Evolutionary conservation across 2,329 filamentous ascomycete genomes (phyloP), one percentile per base, ranked within the genome.

Genomic region (Aureobasidium sp.): DNA sequence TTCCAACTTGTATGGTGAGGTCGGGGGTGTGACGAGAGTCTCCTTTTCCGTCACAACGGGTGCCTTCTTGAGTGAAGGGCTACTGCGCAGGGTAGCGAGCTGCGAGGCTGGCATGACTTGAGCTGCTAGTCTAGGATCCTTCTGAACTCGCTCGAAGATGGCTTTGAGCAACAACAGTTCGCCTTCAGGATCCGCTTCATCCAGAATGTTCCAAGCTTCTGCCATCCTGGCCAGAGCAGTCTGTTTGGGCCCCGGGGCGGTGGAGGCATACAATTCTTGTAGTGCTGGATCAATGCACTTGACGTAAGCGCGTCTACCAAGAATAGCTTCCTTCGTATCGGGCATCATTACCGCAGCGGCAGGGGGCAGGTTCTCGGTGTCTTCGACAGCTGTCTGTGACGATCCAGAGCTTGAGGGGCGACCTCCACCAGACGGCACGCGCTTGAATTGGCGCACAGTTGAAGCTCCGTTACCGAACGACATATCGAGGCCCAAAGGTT

Each of bases 401-500:
- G 57, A 60, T 13, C 55, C n/a, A 39, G 60, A 60, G 39, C 61
- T 67, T 67, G 39, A 68, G 68, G 26, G 63, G 59, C 17, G 20
- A 44, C 32, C 61, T 26, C 41, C 41, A 26, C 39, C 47, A 2
- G 73, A 74, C 0, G 92, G 94, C 0, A 96, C 91, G 27, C 93
- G 86, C 66, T 90, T 89, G 79, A 97, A 97, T 59, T 96, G 87
- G 61, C 92, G 87, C 67, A 96, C 90, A 17, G 92, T 96, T 0
- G 93, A 97, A 1, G 90, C 90, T 8, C 87, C 89, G 74, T 97
- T 97, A 57, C 93, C 94, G 75, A 95, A 97, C 6, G 88, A 95
- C 80, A 96, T 87, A 70, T 97, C 91, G 1, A 94, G 83, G 61
- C 92, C 91, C 1, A 97, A 81, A 0, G 93, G 92, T 66, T 90